A percentile compares a stretch with the other conserved stretches of the same genome.
These are phyloP conservation scores for Brettanomyces custersianus DNA, from an alignment of 805 yeast genomes.

Conservation along the genomic window DNA sequence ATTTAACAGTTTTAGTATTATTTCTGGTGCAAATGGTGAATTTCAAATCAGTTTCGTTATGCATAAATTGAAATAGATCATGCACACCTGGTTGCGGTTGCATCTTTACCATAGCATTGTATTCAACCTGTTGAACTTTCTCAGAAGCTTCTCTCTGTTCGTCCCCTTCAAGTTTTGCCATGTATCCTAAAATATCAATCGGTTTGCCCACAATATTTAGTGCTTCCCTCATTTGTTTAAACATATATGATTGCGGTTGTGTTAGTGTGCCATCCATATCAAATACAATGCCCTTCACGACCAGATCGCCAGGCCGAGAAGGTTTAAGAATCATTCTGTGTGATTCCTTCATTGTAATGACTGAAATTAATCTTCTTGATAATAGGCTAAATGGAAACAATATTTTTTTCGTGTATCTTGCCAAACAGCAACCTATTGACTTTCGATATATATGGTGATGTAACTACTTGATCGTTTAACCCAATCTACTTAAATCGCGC, in stretches of 20 bases:
- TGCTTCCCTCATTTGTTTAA: constrained; percentile 48
- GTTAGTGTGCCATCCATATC: constrained; percentile 80
- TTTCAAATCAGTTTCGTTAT: constrained; percentile 23
- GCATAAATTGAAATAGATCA: constrained; percentile 28
- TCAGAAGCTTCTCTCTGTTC: constrained; percentile 36
- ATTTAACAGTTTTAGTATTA: constrained; percentile 41
- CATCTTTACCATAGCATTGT: constrained; percentile 55
- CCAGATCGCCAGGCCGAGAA: constrained; percentile 1
- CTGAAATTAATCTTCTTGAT: no score
- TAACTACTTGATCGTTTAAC: no score
- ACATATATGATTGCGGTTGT: constrained; percentile 44
- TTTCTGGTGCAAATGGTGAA: constrained; percentile 61
- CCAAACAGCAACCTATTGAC: no score
- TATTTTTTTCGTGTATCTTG: no score
- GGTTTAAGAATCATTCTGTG: constrained; percentile 1
- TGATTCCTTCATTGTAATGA: no score
- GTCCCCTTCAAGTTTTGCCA: constrained; percentile 33
- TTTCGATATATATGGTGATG: no score
- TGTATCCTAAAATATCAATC: constrained; percentile 45
- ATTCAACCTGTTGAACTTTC: constrained; percentile 44
- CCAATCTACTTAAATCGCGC: no score
- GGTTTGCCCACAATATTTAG: constrained; percentile 35
- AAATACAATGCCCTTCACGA: constrained; percentile 48
- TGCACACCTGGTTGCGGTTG: constrained; percentile 38
- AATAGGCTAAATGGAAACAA: no score